Conservation (phyloP, 2,329 filamentous ascomycete genomes). For the Cladosporium oxysporum region DNA sequence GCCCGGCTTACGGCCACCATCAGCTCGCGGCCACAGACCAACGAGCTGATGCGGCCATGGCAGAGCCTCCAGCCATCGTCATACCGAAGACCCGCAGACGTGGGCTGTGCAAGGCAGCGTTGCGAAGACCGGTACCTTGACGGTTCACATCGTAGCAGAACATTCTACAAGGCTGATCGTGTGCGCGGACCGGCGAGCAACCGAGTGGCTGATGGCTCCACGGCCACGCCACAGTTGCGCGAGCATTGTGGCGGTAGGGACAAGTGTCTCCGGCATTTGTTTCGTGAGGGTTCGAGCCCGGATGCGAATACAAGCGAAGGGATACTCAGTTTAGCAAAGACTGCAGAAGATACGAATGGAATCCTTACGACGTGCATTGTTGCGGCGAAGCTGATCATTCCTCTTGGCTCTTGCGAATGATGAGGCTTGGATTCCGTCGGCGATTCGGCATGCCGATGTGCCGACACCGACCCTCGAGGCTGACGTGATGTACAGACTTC, state of each 20-base stretch:
- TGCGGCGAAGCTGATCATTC: background rate
- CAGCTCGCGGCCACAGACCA: conserved; percentile 1
- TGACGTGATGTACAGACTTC: background rate
- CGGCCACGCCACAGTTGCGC: background rate
- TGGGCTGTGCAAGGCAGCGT: conserved; percentile 13
- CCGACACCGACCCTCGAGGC: background rate
- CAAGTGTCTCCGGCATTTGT: background rate
- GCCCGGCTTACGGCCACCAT: conserved; percentile 4
- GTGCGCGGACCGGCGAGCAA: background rate
- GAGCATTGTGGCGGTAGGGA: background rate
- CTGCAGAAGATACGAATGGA: background rate
- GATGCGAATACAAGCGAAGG: background rate
- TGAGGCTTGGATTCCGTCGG: background rate
- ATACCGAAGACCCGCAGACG: background rate
- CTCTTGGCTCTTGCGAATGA: too few species aligned
- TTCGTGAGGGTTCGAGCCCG: background rate
- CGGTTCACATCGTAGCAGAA: background rate
- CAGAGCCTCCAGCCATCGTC: conserved; percentile 15
- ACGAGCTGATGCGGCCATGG: background rate
- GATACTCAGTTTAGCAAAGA: background rate
- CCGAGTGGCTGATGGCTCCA: background rate
- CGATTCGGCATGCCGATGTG: background rate
- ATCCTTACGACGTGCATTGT: conserved; percentile 3
- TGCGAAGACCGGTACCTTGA: background rate
- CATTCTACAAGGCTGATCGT: background rate